These are phyloP conservation scores for Strombidium stylifer DNA, from an alignment of 73 alveolate genomes.

Conservation along the genomic window DNA sequence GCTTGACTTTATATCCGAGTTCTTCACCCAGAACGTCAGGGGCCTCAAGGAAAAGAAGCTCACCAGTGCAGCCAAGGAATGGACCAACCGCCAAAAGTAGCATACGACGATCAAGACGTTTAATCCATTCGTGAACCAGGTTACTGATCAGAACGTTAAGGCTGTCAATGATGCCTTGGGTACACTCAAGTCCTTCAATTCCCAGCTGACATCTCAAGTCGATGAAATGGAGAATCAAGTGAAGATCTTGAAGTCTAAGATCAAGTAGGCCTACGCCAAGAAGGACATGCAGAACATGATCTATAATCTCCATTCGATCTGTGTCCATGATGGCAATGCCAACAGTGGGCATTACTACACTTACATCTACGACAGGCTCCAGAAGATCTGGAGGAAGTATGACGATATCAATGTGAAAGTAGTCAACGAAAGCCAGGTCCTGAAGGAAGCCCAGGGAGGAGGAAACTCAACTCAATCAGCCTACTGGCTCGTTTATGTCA, in stretches of 20 bases:
- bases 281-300: constrained; percentile 25
- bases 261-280: constrained; percentile 25
- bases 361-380: constrained; percentile 54
- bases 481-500: constrained; percentile 71
- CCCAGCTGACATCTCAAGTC: no score
- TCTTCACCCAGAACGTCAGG: background rate
- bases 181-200: no score
- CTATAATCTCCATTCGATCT: constrained; percentile 55
- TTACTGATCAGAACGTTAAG: no score
- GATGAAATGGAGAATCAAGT: no score
- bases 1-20: background rate
- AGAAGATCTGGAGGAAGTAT: constrained; percentile 60
- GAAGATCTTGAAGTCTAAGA: background rate
- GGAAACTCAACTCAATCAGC: constrained; percentile 61
- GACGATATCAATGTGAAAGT: constrained; percentile 73
- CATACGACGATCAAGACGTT: no score
- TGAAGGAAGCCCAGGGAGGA: constrained; percentile 74
- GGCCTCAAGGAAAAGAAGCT: background rate
- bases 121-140: no score
- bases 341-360: constrained; percentile 84
- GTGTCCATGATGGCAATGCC: constrained; percentile 81
- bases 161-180: no score
- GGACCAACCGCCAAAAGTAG: no score
- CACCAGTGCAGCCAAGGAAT: no score
- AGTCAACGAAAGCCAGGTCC: constrained; percentile 57